phyloP scores from a whole-genome alignment of 1,284 basidiomycete species.

The Sporisorium sorghi region DNA sequence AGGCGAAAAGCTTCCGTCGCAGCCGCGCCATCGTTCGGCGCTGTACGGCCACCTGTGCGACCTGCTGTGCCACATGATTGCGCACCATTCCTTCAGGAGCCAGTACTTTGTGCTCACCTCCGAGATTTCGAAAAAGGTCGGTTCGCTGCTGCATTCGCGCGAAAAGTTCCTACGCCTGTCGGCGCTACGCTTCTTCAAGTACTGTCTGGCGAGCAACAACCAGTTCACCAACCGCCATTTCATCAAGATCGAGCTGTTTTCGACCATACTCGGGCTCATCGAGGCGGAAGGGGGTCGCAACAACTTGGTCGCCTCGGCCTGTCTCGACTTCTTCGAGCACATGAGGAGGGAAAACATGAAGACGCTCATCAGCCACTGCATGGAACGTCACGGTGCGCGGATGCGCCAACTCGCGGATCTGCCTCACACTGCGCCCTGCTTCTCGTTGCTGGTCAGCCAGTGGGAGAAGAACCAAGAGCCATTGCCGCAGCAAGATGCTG shows the following conservation, averaged over 20 bases:
- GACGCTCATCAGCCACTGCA: conserved; percentile 83
- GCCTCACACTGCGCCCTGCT: conserved; percentile 77
- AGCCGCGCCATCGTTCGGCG: conserved; percentile 43
- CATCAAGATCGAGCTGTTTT: conserved; percentile 84
- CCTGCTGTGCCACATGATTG: conserved; percentile 85
- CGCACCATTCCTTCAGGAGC: conserved; percentile 83
- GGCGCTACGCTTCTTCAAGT: conserved; percentile 85
- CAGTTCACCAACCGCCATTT: conserved; percentile 86
- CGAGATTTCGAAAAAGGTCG: conserved; percentile 58
- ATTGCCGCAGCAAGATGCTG: conserved; percentile 22
- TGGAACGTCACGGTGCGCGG: conserved; percentile 79
- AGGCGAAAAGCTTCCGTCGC: conserved; percentile 37
- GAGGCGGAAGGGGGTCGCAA: conserved; percentile 84
- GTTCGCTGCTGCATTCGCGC: conserved; percentile 75
- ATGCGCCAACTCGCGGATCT: conserved; percentile 78
- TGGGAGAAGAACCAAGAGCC: conserved; percentile 90
- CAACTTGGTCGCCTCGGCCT: conserved; percentile 91
- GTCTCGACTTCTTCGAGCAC: conserved; percentile 92
- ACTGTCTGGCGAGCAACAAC: conserved; percentile 85
- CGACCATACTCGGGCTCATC: conserved; percentile 84
- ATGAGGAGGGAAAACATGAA: conserved; percentile 83
- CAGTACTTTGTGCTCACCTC: conserved; percentile 83
- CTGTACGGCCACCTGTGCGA: conserved; percentile 76
- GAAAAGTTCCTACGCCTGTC: conserved; percentile 82
- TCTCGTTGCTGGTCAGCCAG: conserved; percentile 79